Evolutionary conservation across 805 yeast species (phyloP), one percentile per base, ranked within the genome.

Genomic region (Scheffersomyces coipomensis): DNA sequence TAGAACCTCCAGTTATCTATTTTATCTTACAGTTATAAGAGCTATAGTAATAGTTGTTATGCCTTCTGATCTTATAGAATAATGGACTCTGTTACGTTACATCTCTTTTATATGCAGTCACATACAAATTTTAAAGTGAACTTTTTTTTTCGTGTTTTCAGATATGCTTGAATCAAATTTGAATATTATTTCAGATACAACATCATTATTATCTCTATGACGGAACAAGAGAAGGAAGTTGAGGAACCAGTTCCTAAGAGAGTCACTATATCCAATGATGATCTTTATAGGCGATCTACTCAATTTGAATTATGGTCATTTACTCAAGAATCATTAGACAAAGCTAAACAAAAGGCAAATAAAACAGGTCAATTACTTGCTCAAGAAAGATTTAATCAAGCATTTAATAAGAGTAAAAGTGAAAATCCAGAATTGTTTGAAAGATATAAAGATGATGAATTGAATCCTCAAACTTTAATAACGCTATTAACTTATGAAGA

Each of bases 271-370:
- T 68, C 88, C 1, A 85, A 80, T 51, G 97, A 93, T 59, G 99
- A 93, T 47, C 66, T 93, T 29, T 91, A 88, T 61, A 76, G 98
- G 32, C 75, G 89, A 23, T 86, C 96, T 3, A 76, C 93, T 1
- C 99, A 91, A 64, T 91, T 75, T 57, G 69, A 84, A 37, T 40
- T 79, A 8, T 91, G 99, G 99, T 89, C 97, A 1, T 91, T 78
- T 59, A 80, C 88, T 0, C 55, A 57, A 15, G 76, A 76, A 1
- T 76, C 75, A 40, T 68, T 91, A n/a, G 63, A 60, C 3, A 69
- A 72, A 21, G 60, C 68, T 25, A 66, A 87, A 42, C 47, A 52
- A 12, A 51, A 62, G 11, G 75, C 82, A 5, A 83, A 88, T 58
- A 69, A 71, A 31, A 65, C 66, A 19, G 96, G 91, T 2, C 57